Evolutionary conservation across 352 stramenopile genomes (phyloP).

Genomic region (Phytophthora capsici): DNA sequence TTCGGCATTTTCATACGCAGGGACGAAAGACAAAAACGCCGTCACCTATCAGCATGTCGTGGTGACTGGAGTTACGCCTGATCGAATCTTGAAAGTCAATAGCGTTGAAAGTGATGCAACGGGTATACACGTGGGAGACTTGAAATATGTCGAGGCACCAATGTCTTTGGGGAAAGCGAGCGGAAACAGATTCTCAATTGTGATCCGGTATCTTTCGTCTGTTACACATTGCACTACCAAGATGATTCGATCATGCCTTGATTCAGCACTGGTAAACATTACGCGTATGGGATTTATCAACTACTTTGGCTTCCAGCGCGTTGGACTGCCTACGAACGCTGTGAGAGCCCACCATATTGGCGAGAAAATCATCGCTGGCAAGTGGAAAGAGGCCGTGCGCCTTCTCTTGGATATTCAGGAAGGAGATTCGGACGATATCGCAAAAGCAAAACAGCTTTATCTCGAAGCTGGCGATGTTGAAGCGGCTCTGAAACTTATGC

Average conservation of each 20-base stretch:
- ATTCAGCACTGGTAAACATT: slow-evolving; percentile 38
- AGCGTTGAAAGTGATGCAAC: slow-evolving; percentile 8
- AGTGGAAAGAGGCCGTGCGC: slow-evolving; percentile 61
- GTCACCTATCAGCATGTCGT: slow-evolving; percentile 76
- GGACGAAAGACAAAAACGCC: slow-evolving; percentile 81
- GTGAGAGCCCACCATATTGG: slow-evolving; percentile 77
- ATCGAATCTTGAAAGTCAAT: slow-evolving; percentile 54
- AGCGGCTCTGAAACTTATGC: slow-evolving; percentile 63
- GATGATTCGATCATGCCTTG: slow-evolving; percentile 23
- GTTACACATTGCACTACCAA: slow-evolving; percentile 7
- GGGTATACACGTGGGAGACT: slow-evolving; percentile 49
- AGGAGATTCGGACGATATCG: slow-evolving; percentile 41
- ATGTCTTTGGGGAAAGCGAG: slow-evolving; percentile 59
- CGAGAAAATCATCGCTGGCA: slow-evolving; percentile 62
- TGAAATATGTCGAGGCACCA: slow-evolving; percentile 57
- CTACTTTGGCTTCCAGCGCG: slow-evolving; percentile 86
- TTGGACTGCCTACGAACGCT: slow-evolving; percentile 51
- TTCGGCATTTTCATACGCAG: slow-evolving; percentile 67
- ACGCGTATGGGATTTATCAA: slow-evolving; percentile 66
- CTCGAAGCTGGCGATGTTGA: slow-evolving; percentile 54
- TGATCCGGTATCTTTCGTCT: slow-evolving; percentile 44
- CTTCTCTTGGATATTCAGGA: slow-evolving; percentile 54
- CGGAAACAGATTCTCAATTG: slow-evolving; percentile 77
- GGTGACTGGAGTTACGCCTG: slow-evolving; percentile 48
- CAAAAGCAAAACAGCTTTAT: slow-evolving; percentile 54